Evolutionary conservation across 371 early-diverging fungal genomes (phyloP).

Genomic region (Choanephora cucurbitarum): DNA sequence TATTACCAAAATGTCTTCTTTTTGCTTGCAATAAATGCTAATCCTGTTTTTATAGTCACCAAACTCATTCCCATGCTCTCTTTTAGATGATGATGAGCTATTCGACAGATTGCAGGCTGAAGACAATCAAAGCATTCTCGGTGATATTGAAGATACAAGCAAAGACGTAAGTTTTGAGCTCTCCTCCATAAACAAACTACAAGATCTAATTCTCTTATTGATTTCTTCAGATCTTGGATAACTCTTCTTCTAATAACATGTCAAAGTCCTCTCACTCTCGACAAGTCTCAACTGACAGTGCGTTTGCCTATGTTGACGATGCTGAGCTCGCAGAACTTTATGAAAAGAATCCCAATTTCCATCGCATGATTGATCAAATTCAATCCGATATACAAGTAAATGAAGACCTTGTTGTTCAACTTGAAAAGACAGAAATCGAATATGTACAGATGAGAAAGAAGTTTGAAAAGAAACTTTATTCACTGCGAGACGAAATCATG

Average conservation of each 20-base stretch:
- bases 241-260: not conserved
- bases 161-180: not conserved
- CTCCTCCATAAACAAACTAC: too few relatives aligned
- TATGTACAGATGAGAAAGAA: conserved; percentile 57
- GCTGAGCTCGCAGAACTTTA: conserved; percentile 15
- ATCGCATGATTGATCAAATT: conserved; percentile 58
- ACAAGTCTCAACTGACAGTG: conserved; percentile 14
- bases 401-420: conserved; percentile 54
- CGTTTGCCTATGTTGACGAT: conserved; percentile 4
- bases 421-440: conserved; percentile 60
- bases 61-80: conserved; percentile 19
- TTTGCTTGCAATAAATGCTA: too few relatives aligned
- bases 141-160: conserved; percentile 15
- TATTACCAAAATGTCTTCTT: too few relatives aligned
- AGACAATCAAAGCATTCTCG: conserved; percentile 23
- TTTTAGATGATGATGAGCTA: conserved; percentile 29
- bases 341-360: conserved; percentile 33
- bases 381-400: conserved; percentile 70
- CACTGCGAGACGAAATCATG: conserved; percentile 57
- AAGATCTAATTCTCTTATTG: not conserved
- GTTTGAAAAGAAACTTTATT: conserved; percentile 68
- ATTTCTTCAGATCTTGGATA: not conserved
- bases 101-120: conserved; percentile 25
- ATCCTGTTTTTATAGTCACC: too few relatives aligned
- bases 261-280: conserved; percentile 12